Percentiles rank a stretch among this genome's conserved stretches.
Evolutionary conservation across 2,329 filamentous ascomycete genomes (phyloP).

Genomic region (Aschersonia sp.): DNA sequence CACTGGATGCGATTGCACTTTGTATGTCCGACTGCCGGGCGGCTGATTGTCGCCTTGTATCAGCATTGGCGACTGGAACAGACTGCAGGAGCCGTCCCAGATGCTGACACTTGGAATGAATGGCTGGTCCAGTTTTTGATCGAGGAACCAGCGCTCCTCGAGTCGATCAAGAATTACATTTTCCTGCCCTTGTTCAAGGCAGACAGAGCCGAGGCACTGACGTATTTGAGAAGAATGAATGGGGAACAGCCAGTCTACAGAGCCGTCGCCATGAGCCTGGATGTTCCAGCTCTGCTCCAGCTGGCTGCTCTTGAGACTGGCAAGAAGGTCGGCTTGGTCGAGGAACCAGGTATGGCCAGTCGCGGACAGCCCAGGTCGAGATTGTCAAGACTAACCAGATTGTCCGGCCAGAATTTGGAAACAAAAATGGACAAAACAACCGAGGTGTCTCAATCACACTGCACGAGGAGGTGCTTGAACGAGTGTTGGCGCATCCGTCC

Average conservation of each 20-base stretch:
- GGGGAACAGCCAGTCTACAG: slow-evolving; percentile 30
- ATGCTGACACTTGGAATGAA: slow-evolving; percentile 33
- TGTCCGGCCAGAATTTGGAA: slow-evolving; percentile 12
- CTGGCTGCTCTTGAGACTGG: slow-evolving; percentile 56
- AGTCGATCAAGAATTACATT: slow-evolving; percentile 49
- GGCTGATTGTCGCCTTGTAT: slow-evolving; percentile 44
- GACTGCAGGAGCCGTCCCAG: slow-evolving; percentile 11
- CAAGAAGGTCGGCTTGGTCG: slow-evolving; percentile 55
- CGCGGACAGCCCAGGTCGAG: background rate
- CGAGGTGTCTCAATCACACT: slow-evolving; percentile 15
- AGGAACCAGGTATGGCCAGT: slow-evolving; percentile 41
- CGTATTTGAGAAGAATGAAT: slow-evolving; percentile 45
- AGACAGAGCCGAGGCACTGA: slow-evolving; percentile 36
- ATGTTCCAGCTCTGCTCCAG: slow-evolving; percentile 42
- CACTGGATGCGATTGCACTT: slow-evolving; percentile 42
- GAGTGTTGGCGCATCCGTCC: slow-evolving; percentile 39
- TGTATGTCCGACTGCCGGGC: slow-evolving; percentile 44
- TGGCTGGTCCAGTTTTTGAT: slow-evolving; percentile 39
- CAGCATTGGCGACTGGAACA: slow-evolving; percentile 23
- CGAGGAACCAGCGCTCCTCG: slow-evolving; percentile 36
- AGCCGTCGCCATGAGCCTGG: slow-evolving; percentile 28
- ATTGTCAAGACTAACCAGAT: background rate
- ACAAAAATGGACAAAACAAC: slow-evolving; percentile 6
- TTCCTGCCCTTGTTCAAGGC: slow-evolving; percentile 47
- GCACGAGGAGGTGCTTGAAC: slow-evolving; percentile 30